Evolutionary conservation across 768 basidiomycete species (phyloP), one percentile per base, ranked within the genome.

Genomic region (Chalciporus sphaerocephalus): DNA sequence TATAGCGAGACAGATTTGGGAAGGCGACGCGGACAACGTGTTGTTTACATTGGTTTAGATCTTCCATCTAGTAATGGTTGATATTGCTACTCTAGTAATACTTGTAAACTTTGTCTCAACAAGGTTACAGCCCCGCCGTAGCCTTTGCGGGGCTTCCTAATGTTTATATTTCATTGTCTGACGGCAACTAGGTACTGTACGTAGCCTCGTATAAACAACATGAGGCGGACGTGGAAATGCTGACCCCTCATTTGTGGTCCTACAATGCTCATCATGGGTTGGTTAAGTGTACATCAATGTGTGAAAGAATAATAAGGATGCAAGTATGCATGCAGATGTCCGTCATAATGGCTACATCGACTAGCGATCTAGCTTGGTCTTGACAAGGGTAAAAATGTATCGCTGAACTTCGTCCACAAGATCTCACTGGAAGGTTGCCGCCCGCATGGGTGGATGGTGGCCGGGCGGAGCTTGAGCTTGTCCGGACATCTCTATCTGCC

Each of bases 401-500:
- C 22, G 17, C 30, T 2, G 28, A 15, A 15, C 13, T 5, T 30
- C 5, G 28, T 30, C 28, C 28, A 30, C 24, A 20, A 25, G 6
- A 28, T 18, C 16, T 57, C 45, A 59, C 52, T 52, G 60, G 53
- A 64, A 62, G 11, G 63, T 64, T 30, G 65, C 60, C 12, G 63
- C 65, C 3, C 63, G 63, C 23, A 57, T 3, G 5, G 62, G 62
- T 21, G 60, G 51, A 15, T 50, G 65, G 38, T 62, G 56, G 13
- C 57, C 53, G 0, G 38, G 25, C 15, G 56, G 51, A 20, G 53
- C 52, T 38, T 53, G 54, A 0, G 42, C 0, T 33, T 60, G 55
- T 16, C 52, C 61, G 9, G 64, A 57, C 17, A 61, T 25, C 28
- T 66, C 54, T 11, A 66, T 11, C n/a, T 66, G 64, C 12, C 65